Base-by-base conservation (phyloP, 345 rosid genomes). In the Eucalyptus erythrocorys region DNA sequence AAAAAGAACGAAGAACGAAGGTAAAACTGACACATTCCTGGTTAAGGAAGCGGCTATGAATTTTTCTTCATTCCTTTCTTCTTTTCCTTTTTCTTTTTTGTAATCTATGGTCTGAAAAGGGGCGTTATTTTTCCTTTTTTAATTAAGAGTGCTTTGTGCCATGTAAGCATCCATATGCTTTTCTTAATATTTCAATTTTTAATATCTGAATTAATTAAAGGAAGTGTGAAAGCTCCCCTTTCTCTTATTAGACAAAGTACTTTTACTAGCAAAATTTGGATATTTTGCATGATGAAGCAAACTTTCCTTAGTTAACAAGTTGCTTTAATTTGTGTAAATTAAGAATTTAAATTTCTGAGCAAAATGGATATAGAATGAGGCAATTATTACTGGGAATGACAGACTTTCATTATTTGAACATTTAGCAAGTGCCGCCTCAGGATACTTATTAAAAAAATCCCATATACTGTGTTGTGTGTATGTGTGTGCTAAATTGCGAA, bases 401-500 rank as follows among this genome's bases (percentile, higher is more conserved):
- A 37, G 15, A 34, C 6, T 34, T 71, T 71, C 43, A 5, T 71
- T 37, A 8, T 68, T 16, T 68, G 42, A 32, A 71, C 10, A 34
- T 34, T 17, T 71, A 71, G 43, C 24, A 71, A 17, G 81, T 71
- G 81, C 43, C 81, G 81, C 43, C 45, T 34, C 6, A 4, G 13
- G 81, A 71, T 21, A 5, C 45, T 71, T 37, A 37, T 37, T 37
- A 8, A 19, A 17, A 32, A 15, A 17, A 71, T 71, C 45, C 15
- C 13, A 19, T 19, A 19, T 1, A 10, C 13, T 5, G 45, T 1
- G 14, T 1, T 4, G 82, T 16, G 71, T 7, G 12, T 4, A 2
- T 6, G 7, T 2, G 42, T 30, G 71, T 6, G 71, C 45, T 3
- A 76, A 76, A 40, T 37, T 19, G 43, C 7, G 45, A 37, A 34